These are phyloP conservation scores for Amauroascus niger DNA, from an alignment of 2,329 filamentous ascomycete genomes.

Conservation along the genomic window DNA sequence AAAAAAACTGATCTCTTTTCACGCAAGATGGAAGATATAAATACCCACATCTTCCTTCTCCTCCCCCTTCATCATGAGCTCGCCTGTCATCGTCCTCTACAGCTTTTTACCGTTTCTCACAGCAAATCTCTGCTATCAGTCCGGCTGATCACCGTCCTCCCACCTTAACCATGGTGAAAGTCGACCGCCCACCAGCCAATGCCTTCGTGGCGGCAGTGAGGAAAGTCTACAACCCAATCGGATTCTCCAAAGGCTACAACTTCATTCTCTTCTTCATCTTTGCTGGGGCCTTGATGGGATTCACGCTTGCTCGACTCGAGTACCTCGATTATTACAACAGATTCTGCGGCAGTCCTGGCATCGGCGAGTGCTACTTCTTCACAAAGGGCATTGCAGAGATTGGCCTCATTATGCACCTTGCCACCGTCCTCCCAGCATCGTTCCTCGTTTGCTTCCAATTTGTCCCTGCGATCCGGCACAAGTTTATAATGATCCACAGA, in stretches of 20 bases:
- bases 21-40: slow-evolving; percentile 1
- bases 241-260: slow-evolving; percentile 12
- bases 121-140: not conserved
- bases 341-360: slow-evolving; percentile 28
- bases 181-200: slow-evolving; percentile 5
- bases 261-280: slow-evolving; percentile 32
- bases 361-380: slow-evolving; percentile 31
- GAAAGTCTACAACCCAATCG: slow-evolving; percentile 9
- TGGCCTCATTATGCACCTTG: slow-evolving; percentile 39
- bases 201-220: slow-evolving; percentile 1
- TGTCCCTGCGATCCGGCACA: slow-evolving; percentile 39
- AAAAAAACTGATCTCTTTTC: not conserved
- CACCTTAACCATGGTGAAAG: slow-evolving; percentile 4
- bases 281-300: slow-evolving; percentile 39
- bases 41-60: not conserved
- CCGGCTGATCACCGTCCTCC: not conserved
- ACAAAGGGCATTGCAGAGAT: slow-evolving; percentile 26
- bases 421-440: slow-evolving; percentile 21
- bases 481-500: slow-evolving; percentile 46
- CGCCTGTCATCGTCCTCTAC: not conserved
- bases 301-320: slow-evolving; percentile 41
- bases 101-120: not conserved
- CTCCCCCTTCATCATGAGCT: not conserved
- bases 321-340: slow-evolving; percentile 40
- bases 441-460: slow-evolving; percentile 37